Evolutionary conservation across 345 rosid species (phyloP), one percentile per base, ranked within the genome.

Genomic region (Cardamine occulta): DNA sequence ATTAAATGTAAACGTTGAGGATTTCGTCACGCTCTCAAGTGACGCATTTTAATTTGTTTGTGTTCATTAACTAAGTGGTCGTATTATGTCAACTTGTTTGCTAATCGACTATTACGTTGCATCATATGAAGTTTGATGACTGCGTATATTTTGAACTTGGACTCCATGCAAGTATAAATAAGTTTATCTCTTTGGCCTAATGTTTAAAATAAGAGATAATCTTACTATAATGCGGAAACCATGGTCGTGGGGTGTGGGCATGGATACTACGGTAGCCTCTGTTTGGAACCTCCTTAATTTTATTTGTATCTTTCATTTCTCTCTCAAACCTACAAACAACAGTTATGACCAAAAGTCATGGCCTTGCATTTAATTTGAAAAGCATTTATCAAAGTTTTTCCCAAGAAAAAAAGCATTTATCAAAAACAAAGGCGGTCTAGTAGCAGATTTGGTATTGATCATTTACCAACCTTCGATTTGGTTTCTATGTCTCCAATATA

Each of bases 381-480:
- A 34, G 2, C 10, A 6, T 31, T 31, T 29, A 29, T 29, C 35
- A 7, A 34, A 34, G 37, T 34, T 34, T 34, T 9, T 7, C 8
- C 37, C 10, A 34, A 34, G 37, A 34, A 34, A 34, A 34, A 34
- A 34, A 34, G 7, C 37, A 34, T 34, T 34, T 34, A 34, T 34
- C 37, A 7, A 34, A 34, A 34, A 34, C 37, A 34, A 8, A 34
- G 23, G 51, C 12, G 51, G 62, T 68, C 21, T 37, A 53, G 26
- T 52, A 15, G 24, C 49, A 67, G 31, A 52, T n/a, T 35, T 67
- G 23, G 48, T 67, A 67, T 52, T 67, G 48, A 21, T 34, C 23
- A 21, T 21, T 21, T 21, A 18, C 29, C 0, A 65, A 21, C 42
- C 42, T 48, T 48, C 12, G 13, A 49, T 12, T 37, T 37, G 24